Base-by-base conservation (phyloP, 1,284 basidiomycete genomes). In the Apiotrichum domesticum region DNA sequence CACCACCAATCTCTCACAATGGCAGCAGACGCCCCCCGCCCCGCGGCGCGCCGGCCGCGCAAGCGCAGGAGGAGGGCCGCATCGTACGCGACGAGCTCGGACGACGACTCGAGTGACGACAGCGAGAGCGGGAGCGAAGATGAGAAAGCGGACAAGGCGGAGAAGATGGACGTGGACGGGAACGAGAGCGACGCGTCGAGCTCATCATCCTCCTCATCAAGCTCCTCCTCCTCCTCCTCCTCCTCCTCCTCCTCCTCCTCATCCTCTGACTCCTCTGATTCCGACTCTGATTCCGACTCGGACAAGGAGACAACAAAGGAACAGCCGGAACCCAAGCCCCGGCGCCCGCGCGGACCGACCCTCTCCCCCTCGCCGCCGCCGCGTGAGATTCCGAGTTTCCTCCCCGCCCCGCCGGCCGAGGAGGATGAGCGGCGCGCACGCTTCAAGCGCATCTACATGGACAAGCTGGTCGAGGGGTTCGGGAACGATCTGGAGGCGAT, bases 361-460 rank as follows among this genome's bases (percentile, higher is more conserved):
- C 57, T 61, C 42, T 63, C 62, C 14, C 62, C 62, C 1, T 55
- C 59, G 9, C 62, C 62, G 13, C 59, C 59, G 15, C 62, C 62
- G n/a, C 52, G 57, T 13, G 57, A 52, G n/a, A 55, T 63, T 32
- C 62, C 62, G 2, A 55, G 55, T 0, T 63, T 63, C 59, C 55
- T 63, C 6, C 51, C 58, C 9, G 41, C 56, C 29, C 29, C 50
- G 6, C 55, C 56, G 13, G 44, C 6, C 13, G 29, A 29, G 29
- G 69, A 71, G 54, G 69, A 71, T 15, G 65, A 69, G 21, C 61
- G 72, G 35, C 57, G 70, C 42, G 62, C 63, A 29, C 60, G 64
- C 49, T 77, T 77, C 52, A 69, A 67, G 55, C 63, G 66, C 47
- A 68, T 77, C 44, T 77, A 75, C 58, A 76, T 77, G 74, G 74